Percentiles rank a stretch among this genome's conserved stretches.
phyloP scores from a whole-genome alignment of 225 moss, liverwort and hornwort genomes.

The Pleurozium schreberi region DNA sequence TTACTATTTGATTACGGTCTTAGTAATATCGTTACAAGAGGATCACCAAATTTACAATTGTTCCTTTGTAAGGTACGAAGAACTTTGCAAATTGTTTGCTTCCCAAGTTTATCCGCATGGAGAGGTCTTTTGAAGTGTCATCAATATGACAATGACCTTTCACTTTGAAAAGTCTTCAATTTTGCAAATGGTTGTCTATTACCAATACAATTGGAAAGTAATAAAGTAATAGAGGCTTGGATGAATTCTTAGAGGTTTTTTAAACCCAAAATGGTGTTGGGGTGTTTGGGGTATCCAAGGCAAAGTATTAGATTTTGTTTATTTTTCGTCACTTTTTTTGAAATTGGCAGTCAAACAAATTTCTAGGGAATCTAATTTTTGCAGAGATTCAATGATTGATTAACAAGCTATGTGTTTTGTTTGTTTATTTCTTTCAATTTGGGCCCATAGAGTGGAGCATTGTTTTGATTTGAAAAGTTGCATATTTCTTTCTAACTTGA shows the following conservation, averaged over 20 bases:
- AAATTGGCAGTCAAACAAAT: too few species aligned
- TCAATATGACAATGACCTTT: not conserved
- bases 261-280: fast-evolving
- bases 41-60: not conserved
- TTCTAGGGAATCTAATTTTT: too few species aligned
- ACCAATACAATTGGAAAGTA: fast-evolving
- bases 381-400: not conserved
- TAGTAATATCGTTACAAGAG: not conserved
- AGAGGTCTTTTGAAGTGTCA: not conserved
- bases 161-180: not conserved
- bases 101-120: not conserved
- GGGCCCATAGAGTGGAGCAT: fast-evolving
- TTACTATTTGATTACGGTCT: too few species aligned
- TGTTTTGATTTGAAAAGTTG: too few species aligned
- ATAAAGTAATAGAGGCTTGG: not conserved
- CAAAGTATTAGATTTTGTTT: not conserved
- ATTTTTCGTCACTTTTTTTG: too few species aligned
- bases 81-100: not conserved
- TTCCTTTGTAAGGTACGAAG: not conserved
- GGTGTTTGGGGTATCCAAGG: fast-evolving
- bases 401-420: not conserved
- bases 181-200: not conserved
- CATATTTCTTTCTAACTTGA: too few species aligned
- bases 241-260: not conserved
- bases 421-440: not conserved